Evolutionary conservation across 306 rosid species (phyloP).

Genomic region (Hippophae rhamnoides): DNA sequence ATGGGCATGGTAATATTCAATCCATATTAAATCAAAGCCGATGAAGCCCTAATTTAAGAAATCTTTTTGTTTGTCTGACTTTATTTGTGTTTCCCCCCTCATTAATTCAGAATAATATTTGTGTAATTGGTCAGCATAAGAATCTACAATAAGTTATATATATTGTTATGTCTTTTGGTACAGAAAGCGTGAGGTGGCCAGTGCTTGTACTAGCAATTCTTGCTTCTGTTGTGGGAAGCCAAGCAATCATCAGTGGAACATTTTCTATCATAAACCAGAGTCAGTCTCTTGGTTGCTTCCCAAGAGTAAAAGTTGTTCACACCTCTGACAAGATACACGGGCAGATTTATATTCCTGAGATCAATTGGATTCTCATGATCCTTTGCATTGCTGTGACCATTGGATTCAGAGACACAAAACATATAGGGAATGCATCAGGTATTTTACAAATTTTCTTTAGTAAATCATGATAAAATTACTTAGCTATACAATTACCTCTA

Average conservation of each 20-base stretch:
- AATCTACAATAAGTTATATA: conserved; percentile 15
- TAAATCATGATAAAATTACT: not conserved
- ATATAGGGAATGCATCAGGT: conserved; percentile 96
- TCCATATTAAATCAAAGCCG: too few relatives aligned
- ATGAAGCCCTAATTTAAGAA: not conserved
- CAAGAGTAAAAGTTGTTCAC: conserved; percentile 90
- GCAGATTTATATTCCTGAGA: conserved; percentile 91
- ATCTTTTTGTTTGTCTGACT: not conserved
- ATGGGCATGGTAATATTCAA: too few relatives aligned
- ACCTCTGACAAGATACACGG: conserved; percentile 97
- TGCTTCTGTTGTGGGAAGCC: conserved; percentile 98
- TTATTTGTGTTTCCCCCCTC: not conserved
- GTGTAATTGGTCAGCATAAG: conserved; percentile 12
- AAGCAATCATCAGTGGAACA: conserved; percentile 92
- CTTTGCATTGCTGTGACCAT: conserved; percentile 91
- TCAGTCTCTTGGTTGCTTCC: conserved; percentile 91
- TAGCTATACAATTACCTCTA: not conserved
- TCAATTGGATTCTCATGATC: conserved; percentile 92
- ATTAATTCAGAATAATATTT: not conserved
- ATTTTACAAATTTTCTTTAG: not conserved
- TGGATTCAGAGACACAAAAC: conserved; percentile 93
- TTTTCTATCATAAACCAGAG: conserved; percentile 96
- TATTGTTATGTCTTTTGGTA: conserved; percentile 19
- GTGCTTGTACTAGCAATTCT: conserved; percentile 79
- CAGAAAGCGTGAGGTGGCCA: conserved; percentile 86